A percentile compares a stretch with the other conserved stretches of the same genome.
These are phyloP conservation scores for Trametes villosa DNA, from an alignment of 768 basidiomycete genomes.

Conservation along the genomic window DNA sequence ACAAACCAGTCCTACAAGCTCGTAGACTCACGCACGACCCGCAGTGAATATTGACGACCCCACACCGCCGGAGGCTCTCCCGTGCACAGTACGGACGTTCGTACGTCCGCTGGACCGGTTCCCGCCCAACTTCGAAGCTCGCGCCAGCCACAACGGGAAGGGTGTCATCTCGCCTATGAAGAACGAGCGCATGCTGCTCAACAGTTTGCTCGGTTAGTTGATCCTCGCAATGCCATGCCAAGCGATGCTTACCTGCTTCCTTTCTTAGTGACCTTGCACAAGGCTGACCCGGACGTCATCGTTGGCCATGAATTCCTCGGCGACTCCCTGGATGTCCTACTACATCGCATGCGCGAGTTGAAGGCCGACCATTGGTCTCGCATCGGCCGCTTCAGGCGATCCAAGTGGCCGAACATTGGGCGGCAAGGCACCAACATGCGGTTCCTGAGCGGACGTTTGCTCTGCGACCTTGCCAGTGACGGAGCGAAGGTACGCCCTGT, in stretches of 20 bases:
- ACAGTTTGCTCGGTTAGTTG: constrained; percentile 69
- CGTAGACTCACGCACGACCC: background rate
- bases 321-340: constrained; percentile 85
- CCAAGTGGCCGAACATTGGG: constrained; percentile 81
- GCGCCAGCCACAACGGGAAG: constrained; percentile 64
- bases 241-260: constrained; percentile 13
- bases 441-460: constrained; percentile 81
- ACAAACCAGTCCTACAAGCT: background rate
- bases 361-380: constrained; percentile 95
- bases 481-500: constrained; percentile 75
- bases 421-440: constrained; percentile 83
- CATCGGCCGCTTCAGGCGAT: constrained; percentile 85
- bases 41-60: constrained; percentile 89
- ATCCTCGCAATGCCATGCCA: background rate
- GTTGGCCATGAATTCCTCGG: constrained; percentile 95
- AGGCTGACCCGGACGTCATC: constrained; percentile 92
- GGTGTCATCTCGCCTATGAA: constrained; percentile 73
- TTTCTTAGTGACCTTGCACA: constrained; percentile 67
- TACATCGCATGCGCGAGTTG: constrained; percentile 88
- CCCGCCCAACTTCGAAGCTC: constrained; percentile 80
- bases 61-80: constrained; percentile 85
- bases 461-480: constrained; percentile 94
- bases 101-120: constrained; percentile 89
- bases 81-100: constrained; percentile 83
- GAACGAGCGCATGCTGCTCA: constrained; percentile 87